Evolutionary conservation across 169 alveolate species (phyloP).

Genomic region (Perkinsus olseni): DNA sequence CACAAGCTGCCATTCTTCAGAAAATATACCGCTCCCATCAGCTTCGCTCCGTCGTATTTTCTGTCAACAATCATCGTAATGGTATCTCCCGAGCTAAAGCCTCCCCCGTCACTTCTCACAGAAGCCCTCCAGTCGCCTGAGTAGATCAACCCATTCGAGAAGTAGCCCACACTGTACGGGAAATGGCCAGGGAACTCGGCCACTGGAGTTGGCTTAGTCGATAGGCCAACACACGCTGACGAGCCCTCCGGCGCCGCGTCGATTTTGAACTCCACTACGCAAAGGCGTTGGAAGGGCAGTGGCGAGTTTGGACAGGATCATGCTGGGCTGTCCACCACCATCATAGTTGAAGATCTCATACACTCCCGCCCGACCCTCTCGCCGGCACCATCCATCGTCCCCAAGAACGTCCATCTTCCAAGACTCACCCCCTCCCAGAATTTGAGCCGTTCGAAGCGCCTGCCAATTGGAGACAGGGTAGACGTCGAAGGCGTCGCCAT

Average conservation of each 20-base stretch:
- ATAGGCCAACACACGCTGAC: neutral
- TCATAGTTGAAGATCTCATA: neutral
- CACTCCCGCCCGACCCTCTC: neutral
- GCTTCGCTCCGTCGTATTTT: neutral
- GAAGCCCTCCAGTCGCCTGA: neutral
- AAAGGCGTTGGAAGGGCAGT: neutral
- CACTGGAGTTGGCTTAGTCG: neutral
- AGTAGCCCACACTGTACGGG: neutral
- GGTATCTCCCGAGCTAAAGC: neutral
- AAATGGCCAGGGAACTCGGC: neutral
- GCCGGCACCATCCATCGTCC: neutral
- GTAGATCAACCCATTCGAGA: neutral
- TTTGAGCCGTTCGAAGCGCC: neutral
- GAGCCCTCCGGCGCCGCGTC: neutral
- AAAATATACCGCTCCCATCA: neutral
- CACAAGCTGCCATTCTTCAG: neutral
- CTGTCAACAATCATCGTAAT: neutral
- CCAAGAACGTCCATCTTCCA: neutral
- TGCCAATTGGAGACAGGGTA: neutral
- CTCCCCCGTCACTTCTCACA: neutral
- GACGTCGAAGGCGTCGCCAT: neutral
- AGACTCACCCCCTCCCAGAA: neutral
- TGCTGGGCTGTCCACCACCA: neutral
- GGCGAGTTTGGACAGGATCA: neutral
- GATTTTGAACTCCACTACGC: neutral